Evolutionary conservation across 2,329 filamentous ascomycete species (phyloP), one percentile per base, ranked within the genome.

Genomic region (Cyphellophora attinorum): DNA sequence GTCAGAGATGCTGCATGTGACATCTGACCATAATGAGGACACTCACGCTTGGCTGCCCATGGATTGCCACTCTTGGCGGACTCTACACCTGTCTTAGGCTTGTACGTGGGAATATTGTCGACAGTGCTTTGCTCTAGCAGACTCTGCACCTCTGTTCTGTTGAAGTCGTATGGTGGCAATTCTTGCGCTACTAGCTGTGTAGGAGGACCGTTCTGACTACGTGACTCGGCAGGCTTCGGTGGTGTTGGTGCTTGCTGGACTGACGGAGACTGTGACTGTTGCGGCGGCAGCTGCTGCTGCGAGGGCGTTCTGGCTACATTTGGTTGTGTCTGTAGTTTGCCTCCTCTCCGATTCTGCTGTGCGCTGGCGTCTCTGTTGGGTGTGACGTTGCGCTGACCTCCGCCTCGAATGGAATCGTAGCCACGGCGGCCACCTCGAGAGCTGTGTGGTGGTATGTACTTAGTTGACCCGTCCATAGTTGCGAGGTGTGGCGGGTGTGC

Each of bases 31-130:
- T 16, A 19, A 17, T 10, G 6, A 19, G 16, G 13, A 10, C 34
- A 50, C 57, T 40, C 59, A 67, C 64, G 51, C 45, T 65, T 67
- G 13, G 57, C 50, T 6, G 54, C 61, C 61, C 62, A 65, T 16
- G 63, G 59, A 25, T 56, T 56, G 35, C 57, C 36, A 5, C 40
- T 18, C 23, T 31, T 45, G n/a, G 39, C 25, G 6, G 36, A 12
- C 12, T 42, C 36, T 3, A 35, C 5, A 25, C 41, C 40, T 11
- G 33, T 29, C 11, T 46, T 42, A 17, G 39, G 29, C 23, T 61
- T 65, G 51, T 65, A 66, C 31, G 54, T 41, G 37, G 50, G 41
- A 15, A 53, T 47, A 42, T 55, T 59, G 2, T 48, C 35, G 28
- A 58, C 61, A 56, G 23, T 55, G 59, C 63, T 56, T 51, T 51